Base-by-base conservation (phyloP, 179 eudicot species). In the Carnegiea gigantea region DNA sequence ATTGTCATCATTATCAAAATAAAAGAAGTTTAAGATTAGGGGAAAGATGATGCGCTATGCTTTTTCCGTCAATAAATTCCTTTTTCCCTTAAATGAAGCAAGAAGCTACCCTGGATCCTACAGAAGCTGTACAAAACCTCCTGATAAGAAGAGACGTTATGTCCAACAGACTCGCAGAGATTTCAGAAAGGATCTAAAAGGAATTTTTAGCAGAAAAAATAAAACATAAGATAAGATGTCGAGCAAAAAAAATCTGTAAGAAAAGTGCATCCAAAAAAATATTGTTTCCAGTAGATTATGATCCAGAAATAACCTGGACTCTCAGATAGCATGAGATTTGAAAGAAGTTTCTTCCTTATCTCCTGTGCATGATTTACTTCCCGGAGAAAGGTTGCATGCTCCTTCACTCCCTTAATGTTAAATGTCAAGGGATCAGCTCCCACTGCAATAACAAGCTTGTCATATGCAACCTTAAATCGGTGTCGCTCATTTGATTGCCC, bases 391-490 rank as follows among this genome's bases (percentile, higher is more conserved):
- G 86, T 82, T 20, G 97, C 95, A 76, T 93, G 88, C 82, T 93
- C 97, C 73, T 89, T 85, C 68, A 93, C 97, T 33, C 97, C 97
- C 79, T 93, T 92, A 64, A 93, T 90, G 40, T 94, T 94, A 82
- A 93, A 93, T 48, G 97, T 93, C 86, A 89, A 77, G 54, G 97
- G 97, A 44, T 93, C 97, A 64, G 97, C 84, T 84, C 97, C 97
- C 43, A 90, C 85, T 82, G 92, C 97, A 72, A 93, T 89, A 30
- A 93, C 93, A 84, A 93, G 95, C 89, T 93, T 93, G 88, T 93
- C 97, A 76, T 92, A 92, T 49, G 97, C 89, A 65, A 93, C 97
- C 85, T 89, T 90, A 76, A 93, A 93, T 64, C 81, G 86, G 79
- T 92, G 91, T 36, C 90, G 86, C 78, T 90, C 90, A 20, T 84